phyloP scores from a whole-genome alignment of 441 rosid genomes.

The Adansonia rubrostipa region DNA sequence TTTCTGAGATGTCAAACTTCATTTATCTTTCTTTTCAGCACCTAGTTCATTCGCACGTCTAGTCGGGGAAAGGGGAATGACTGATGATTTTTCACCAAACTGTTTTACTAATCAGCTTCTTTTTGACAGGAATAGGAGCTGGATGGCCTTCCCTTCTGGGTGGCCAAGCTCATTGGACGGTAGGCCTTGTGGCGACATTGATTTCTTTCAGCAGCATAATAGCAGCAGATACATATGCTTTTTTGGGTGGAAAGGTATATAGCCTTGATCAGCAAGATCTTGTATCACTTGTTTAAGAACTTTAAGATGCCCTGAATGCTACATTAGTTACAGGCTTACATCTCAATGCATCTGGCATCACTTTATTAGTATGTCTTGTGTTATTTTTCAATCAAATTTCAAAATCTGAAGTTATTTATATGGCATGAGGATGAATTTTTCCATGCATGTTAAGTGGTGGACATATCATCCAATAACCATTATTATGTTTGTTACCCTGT shows the following conservation, averaged over 20 bases:
- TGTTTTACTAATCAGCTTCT: conserved; percentile 26
- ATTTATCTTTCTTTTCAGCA: not conserved
- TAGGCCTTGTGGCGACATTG: conserved; percentile 93
- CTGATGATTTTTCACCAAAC: conserved; percentile 9
- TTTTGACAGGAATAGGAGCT: conserved; percentile 63
- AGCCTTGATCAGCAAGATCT: conserved; percentile 20
- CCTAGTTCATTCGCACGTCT: not conserved
- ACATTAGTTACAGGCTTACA: not conserved
- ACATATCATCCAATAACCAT: not conserved
- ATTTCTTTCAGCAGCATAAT: conserved; percentile 78
- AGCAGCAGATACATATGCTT: conserved; percentile 88
- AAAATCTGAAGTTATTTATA: conserved; percentile 9
- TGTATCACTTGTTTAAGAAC: not conserved
- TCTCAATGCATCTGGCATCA: not conserved
- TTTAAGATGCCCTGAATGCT: conserved; percentile 3
- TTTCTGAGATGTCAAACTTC: not conserved
- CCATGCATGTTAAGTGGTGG: conserved; percentile 13
- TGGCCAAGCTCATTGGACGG: conserved; percentile 96
- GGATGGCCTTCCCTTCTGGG: conserved; percentile 87
- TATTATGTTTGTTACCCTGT: conserved; percentile 14
- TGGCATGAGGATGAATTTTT: not conserved
- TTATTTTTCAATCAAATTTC: not conserved
- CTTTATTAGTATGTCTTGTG: not conserved
- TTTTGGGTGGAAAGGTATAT: conserved; percentile 90
- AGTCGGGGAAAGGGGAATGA: not conserved